Evolutionary conservation across 2,329 filamentous ascomycete species (phyloP).

Genomic region (Ophiosphaerella korrae): DNA sequence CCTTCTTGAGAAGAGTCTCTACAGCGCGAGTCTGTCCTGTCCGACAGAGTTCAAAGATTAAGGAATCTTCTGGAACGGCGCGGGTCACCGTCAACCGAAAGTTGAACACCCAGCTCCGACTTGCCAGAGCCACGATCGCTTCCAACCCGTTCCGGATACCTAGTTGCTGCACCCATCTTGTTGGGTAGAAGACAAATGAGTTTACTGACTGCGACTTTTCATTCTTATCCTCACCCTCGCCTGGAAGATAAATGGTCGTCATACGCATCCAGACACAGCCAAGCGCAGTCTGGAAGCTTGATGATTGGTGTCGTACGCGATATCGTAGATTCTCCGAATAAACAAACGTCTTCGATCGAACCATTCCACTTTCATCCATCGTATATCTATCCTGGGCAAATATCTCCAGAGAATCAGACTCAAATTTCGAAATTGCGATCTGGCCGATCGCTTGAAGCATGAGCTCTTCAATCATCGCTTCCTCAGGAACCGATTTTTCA

Average conservation of each 20-base stretch:
- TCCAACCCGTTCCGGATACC: constrained; percentile 12
- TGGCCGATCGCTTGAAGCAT: constrained; percentile 14
- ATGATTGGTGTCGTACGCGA: constrained; percentile 3
- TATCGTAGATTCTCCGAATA: constrained; percentile 9
- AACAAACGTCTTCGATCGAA: constrained; percentile 14
- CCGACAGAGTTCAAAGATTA: constrained; percentile 17
- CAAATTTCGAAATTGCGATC: constrained; percentile 11
- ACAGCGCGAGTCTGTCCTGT: constrained; percentile 16
- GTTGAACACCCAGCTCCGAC: constrained; percentile 13
- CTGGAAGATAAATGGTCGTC: constrained; percentile 1
- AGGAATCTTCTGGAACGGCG: constrained; percentile 12
- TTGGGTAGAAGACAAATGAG: constrained; percentile 10
- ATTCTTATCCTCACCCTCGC: background rate
- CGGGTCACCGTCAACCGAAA: constrained; percentile 12
- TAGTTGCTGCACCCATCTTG: constrained; percentile 7
- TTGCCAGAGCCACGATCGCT: constrained; percentile 9
- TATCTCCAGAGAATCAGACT: constrained; percentile 16
- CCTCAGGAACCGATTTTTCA: background rate
- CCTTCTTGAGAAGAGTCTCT: constrained; percentile 9
- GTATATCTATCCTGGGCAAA: constrained; percentile 17
- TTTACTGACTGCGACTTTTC: constrained; percentile 5
- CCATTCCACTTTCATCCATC: constrained; percentile 14
- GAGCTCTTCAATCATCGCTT: constrained; percentile 5
- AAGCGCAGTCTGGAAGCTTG: constrained; percentile 6
- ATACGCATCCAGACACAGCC: constrained; percentile 13